phyloP scores from a whole-genome alignment of 1,284 basidiomycete genomes.

The Violaceomyces palustris region DNA sequence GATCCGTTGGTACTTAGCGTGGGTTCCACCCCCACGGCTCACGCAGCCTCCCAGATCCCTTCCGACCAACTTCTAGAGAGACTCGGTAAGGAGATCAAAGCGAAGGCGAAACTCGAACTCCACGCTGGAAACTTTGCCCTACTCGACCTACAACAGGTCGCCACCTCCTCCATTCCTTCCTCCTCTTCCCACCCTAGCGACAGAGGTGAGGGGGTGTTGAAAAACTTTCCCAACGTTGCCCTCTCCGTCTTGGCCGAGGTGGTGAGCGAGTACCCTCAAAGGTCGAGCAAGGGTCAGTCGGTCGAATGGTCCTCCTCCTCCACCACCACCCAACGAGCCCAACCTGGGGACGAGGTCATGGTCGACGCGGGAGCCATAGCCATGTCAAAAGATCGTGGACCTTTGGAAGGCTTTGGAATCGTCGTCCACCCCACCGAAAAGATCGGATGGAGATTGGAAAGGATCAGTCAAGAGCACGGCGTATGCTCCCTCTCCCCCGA shows the following conservation, averaged over 20 bases:
- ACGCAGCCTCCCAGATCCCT: constrained; percentile 64
- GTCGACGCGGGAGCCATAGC: constrained; percentile 77
- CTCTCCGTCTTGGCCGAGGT: constrained; percentile 69
- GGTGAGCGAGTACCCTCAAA: constrained; percentile 68
- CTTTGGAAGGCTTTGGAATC: constrained; percentile 66
- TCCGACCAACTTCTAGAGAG: constrained; percentile 47
- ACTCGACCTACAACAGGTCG: constrained; percentile 75
- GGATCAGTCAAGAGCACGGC: constrained; percentile 76
- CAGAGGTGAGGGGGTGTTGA: neutral
- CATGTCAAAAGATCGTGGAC: constrained; percentile 77
- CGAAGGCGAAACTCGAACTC: constrained; percentile 24
- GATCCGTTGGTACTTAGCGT: constrained; percentile 69
- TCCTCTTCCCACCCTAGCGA: too few relatives aligned
- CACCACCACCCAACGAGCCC: too few relatives aligned
- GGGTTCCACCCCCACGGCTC: constrained; percentile 80
- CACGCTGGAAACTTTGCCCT: constrained; percentile 71
- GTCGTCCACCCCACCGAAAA: constrained; percentile 51
- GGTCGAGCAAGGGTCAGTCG: neutral
- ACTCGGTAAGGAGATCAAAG: constrained; percentile 21
- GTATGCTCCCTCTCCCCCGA: constrained; percentile 56
- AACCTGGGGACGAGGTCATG: constrained; percentile 51
- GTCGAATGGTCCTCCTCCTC: neutral
- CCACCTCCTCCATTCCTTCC: constrained; percentile 58
- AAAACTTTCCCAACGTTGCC: constrained; percentile 64
- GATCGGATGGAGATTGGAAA: constrained; percentile 67